phyloP scores from a whole-genome alignment of 257 asterid genomes.

The Asclepias syriaca region DNA sequence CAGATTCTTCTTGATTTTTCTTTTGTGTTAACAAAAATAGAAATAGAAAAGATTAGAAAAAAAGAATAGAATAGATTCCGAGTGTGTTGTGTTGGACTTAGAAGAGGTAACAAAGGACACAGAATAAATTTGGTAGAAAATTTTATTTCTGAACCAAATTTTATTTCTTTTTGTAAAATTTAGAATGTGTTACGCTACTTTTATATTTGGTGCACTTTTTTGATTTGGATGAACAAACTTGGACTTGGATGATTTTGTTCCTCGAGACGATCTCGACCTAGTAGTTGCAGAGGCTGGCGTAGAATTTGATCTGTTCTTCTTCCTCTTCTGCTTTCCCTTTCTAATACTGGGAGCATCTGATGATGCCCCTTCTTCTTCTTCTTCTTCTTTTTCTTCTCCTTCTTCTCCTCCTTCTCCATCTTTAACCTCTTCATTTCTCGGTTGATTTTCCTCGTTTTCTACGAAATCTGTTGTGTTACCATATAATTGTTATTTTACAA shows the following conservation, averaged over 20 bases:
- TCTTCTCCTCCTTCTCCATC: constrained; percentile 38
- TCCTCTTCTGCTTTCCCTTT: constrained; percentile 54
- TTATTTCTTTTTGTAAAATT: neutral
- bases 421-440: constrained; percentile 31
- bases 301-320: constrained; percentile 48
- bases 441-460: constrained; percentile 35
- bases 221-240: constrained; percentile 51
- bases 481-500: no score
- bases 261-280: constrained; percentile 46
- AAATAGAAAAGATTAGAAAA: no score
- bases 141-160: neutral
- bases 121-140: neutral
- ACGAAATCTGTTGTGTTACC: constrained; percentile 41
- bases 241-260: constrained; percentile 41
- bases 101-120: constrained; percentile 13
- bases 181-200: constrained; percentile 38
- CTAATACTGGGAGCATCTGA: constrained; percentile 31
- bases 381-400: constrained; percentile 49
- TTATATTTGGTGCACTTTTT: constrained; percentile 41
- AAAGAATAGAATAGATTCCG: neutral
- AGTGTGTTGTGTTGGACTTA: constrained; percentile 6
- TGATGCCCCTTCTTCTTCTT: constrained; percentile 37
- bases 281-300: constrained; percentile 55
- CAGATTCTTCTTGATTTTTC: constrained; percentile 1
- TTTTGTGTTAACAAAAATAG: neutral